A percentile compares a stretch with the other conserved stretches of the same genome.
phyloP scores from a whole-genome alignment of 305 asterid species.

The Fraxinus xanthoxyloides region DNA sequence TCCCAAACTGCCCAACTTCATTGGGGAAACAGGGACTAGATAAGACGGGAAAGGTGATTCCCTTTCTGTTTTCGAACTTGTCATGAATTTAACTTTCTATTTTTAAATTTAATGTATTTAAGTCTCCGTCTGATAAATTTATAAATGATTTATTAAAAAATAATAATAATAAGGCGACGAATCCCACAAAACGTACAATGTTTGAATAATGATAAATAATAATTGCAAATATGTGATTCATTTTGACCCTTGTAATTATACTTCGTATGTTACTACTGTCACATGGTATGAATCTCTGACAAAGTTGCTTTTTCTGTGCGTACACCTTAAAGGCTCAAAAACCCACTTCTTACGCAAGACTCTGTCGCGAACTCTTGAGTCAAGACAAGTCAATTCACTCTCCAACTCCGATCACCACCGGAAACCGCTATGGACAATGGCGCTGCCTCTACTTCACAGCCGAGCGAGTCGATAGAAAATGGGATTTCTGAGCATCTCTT shows the following conservation, averaged over 20 bases:
- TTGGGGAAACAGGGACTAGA: neutral
- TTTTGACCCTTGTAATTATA: neutral
- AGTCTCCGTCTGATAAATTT: too few relatives aligned
- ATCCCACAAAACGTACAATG: neutral
- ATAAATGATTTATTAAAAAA: too few relatives aligned
- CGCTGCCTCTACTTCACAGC: constrained; percentile 19
- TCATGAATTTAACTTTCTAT: neutral
- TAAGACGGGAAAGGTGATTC: neutral
- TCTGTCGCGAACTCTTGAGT: constrained; percentile 8
- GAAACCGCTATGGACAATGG: constrained; percentile 37
- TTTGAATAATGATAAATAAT: neutral
- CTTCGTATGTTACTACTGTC: neutral
- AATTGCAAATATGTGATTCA: neutral
- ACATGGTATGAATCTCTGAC: neutral
- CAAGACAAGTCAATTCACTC: constrained; percentile 38
- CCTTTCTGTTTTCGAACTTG: neutral
- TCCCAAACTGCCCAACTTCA: neutral
- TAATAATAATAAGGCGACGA: neutral
- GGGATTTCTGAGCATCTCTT: constrained; percentile 30
- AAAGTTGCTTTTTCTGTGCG: neutral
- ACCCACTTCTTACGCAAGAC: constrained; percentile 16
- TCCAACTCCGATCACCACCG: constrained; percentile 16
- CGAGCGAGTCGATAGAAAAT: neutral
- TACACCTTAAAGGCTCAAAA: neutral
- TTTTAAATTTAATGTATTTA: too few relatives aligned